Base-by-base conservation (phyloP, 78 protist species). In the Protostelium mycophagum region DNA sequence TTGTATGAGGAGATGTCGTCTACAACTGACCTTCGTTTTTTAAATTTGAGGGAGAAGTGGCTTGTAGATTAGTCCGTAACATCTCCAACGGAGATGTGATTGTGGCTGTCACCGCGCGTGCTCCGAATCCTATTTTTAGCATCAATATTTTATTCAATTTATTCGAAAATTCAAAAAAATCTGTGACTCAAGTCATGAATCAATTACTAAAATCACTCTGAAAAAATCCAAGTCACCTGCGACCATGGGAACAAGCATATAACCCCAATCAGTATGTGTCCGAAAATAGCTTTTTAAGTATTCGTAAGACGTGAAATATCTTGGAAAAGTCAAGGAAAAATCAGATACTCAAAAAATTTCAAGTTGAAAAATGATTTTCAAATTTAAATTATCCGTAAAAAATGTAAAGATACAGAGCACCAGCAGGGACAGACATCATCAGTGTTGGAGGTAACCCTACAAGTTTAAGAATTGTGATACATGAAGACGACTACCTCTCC, bases 31-130 rank as follows among this genome's bases (percentile, higher is more conserved):
- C 37, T 85, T 85, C 86, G 37, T 37, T 37, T 16, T 85, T 85
- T 37, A 35, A 16, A 85, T 86, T 89, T 28, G 38, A 36, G 31
- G 31, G 34, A 38, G 90, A 90, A 16, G 91, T 38, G 35, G 96
- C 91, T 90, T 95, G 96, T 1, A 91, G 88, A 89, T 93, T 91
- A 5, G 96, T 95, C 86, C 95, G 36, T 28, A 93, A 31, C 89
- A 93, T 88, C 36, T 95, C 96, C 23, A 95, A 85, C 35, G 95
- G 95, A 34, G 94, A 93, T 38, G 95, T 93, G 34, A 95, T 37
- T 29, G 91, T 37, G 35, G 94, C 90, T 37, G 96, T 91, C 39
- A 95, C 38, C 0, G 88, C 63, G 35, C 96, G 84, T 0, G 96
- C 96, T 25, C 73, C 73, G 16, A 51, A 51, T 5, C 73, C 73